Conservation (phyloP, 176 grass and related monocot species). For the Cymbopogon citratus region DNA sequence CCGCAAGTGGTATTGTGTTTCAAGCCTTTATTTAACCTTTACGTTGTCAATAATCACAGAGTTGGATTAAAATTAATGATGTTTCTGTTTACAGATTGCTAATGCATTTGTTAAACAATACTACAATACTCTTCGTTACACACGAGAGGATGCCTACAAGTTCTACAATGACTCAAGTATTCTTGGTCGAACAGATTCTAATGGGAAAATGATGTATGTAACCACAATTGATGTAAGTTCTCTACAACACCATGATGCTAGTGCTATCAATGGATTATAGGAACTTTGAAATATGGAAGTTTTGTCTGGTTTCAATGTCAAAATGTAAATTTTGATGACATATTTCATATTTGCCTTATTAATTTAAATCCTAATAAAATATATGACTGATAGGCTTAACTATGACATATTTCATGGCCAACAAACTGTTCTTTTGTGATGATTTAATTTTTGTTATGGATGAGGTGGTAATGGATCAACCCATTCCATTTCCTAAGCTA, state of each 20-base stretch:
- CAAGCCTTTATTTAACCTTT: neutral
- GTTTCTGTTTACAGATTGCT: slow-evolving; percentile 50
- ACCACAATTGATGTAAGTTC: slow-evolving; percentile 60
- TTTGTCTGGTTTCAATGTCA: neutral
- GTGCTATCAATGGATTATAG: neutral
- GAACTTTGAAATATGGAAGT: neutral
- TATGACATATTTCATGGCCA: neutral
- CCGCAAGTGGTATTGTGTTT: slow-evolving; percentile 27
- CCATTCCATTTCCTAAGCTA: neutral
- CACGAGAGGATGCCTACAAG: slow-evolving; percentile 48
- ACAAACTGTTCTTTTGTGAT: neutral
- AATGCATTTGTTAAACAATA: slow-evolving; percentile 82
- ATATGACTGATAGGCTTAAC: neutral
- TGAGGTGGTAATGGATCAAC: neutral
- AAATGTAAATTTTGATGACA: neutral
- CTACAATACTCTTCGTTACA: slow-evolving; percentile 45
- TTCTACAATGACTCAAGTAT: slow-evolving; percentile 78
- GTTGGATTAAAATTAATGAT: neutral
- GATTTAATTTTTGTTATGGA: neutral
- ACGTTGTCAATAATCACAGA: neutral
- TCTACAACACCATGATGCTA: neutral
- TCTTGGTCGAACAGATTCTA: slow-evolving; percentile 65
- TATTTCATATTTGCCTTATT: neutral
- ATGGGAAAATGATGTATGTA: slow-evolving; percentile 53
- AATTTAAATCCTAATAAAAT: neutral